Evolutionary conservation across 164 flowering plant genomes (phyloP), one percentile per base, ranked within the genome.

Genomic region (Brasenia schreberi): DNA sequence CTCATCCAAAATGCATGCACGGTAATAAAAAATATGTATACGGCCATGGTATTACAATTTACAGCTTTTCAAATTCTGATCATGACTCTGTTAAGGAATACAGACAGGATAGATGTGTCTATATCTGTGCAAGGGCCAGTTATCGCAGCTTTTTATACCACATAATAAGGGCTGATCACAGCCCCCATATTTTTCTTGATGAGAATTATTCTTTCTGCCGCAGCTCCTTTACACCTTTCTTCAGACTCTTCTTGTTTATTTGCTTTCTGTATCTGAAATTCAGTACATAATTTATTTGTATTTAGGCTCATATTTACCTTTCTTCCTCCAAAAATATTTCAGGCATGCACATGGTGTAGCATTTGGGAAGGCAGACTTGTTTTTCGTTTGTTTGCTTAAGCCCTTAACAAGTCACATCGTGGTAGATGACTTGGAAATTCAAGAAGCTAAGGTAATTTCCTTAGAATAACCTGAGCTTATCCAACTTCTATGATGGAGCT

Each of bases 291-390:
- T 45, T 45, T 45, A 2, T 45, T 45, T 45, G 12, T 45, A 12
- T 45, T 45, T 45, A 7, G 53, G 53, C 11, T 12, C 12, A 7
- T 45, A 7, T 45, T 45, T 45, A 60, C 11, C 7, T 60, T n/a
- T 60, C n/a, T 3, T 7, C n/a, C 7, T 17, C n/a, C n/a, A 7
- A 1, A 60, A n/a, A n/a, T 7, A n/a, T 60, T 1, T 60, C 89
- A 92, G 98, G 83, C 98, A 92, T 76, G 90, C 85, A 10, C 96
- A 84, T 61, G 71, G 80, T 71, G 79, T 88, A 65, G 93, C 92
- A 52, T 92, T 92, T 53, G 82, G 81, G 42, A 92, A 92, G 72
- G 88, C 98, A 23, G 98, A 92, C 74, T 75, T 92, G 79, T 83
- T 92, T 75, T 90, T 90, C 76, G 71, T 88, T 67, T 90, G 98